Conservation (phyloP, 1,139 yeast genomes). For the Pichia sp. region DNA sequence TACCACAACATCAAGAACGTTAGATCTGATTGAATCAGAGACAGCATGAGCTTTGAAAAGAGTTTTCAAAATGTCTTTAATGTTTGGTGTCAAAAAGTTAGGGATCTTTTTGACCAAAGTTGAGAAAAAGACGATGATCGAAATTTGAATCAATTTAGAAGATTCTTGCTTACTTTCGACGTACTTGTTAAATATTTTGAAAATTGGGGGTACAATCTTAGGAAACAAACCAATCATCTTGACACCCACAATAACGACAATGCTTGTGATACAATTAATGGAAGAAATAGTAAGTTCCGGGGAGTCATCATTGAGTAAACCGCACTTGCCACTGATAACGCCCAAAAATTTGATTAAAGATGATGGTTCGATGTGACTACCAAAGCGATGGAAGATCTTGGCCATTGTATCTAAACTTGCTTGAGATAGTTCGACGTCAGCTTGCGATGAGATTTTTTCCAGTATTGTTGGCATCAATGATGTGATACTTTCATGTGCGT, state of each 20-base stretch:
- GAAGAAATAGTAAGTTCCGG: slow-evolving; percentile 74
- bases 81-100: slow-evolving; percentile 69
- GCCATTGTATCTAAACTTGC: slow-evolving; percentile 69
- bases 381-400: slow-evolving; percentile 59
- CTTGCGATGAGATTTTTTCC: slow-evolving; percentile 39
- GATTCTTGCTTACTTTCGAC: slow-evolving; percentile 34
- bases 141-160: slow-evolving; percentile 48
- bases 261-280: slow-evolving; percentile 63
- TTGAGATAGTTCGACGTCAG: slow-evolving; percentile 52
- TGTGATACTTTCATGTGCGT: slow-evolving; percentile 43
- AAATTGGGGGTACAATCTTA: slow-evolving; percentile 74
- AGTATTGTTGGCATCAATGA: slow-evolving; percentile 47
- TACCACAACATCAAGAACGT: slow-evolving; percentile 60
- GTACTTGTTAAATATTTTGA: slow-evolving; percentile 50
- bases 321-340: slow-evolving; percentile 45
- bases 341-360: slow-evolving; percentile 47
- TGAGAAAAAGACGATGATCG: slow-evolving; percentile 68
- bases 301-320: slow-evolving; percentile 42
- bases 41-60: slow-evolving; percentile 57
- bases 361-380: slow-evolving; percentile 45
- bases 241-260: slow-evolving; percentile 75
- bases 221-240: slow-evolving; percentile 83
- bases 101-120: slow-evolving; percentile 81
- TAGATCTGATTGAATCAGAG: slow-evolving; percentile 55
- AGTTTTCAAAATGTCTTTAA: slow-evolving; percentile 56